phyloP scores from a whole-genome alignment of 495 filamentous ascomycete species.

The Aspergillus funiculosus region DNA sequence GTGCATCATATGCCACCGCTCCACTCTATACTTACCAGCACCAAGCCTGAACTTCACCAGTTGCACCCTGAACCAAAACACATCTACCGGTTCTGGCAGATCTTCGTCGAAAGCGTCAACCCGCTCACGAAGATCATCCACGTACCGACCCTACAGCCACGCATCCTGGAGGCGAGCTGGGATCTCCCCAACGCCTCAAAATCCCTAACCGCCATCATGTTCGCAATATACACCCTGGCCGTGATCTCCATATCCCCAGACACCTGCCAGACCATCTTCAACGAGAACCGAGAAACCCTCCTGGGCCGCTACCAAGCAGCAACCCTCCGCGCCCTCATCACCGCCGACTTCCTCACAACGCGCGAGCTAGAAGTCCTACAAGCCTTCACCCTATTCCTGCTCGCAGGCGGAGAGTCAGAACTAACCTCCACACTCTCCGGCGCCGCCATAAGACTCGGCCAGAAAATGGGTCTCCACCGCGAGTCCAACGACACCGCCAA shows the following conservation, averaged over 20 bases:
- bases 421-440: conserved; percentile 55
- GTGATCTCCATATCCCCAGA: conserved; percentile 51
- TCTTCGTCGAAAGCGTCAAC: conserved; percentile 42
- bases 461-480: conserved; percentile 46
- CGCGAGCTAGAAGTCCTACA: conserved; percentile 62
- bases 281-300: conserved; percentile 23
- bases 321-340: conserved; percentile 61
- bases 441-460: conserved; percentile 63
- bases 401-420: conserved; percentile 47
- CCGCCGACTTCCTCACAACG: conserved; percentile 60
- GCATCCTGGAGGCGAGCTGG: conserved; percentile 23
- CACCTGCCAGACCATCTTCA: conserved; percentile 16
- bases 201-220: conserved; percentile 58
- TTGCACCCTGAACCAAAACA: conserved; percentile 21
- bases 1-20: background rate
- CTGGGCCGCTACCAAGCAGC: conserved; percentile 60
- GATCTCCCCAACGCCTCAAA: conserved; percentile 33
- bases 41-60: conserved; percentile 39
- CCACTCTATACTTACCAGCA: background rate
- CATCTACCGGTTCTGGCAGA: conserved; percentile 40
- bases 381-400: conserved; percentile 61
- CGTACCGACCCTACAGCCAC: conserved; percentile 38
- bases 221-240: conserved; percentile 65
- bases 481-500: conserved; percentile 56
- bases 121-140: conserved; percentile 47